Conservation (phyloP, 176 grass and related monocot genomes). For the Leersia perrieri region DNA sequence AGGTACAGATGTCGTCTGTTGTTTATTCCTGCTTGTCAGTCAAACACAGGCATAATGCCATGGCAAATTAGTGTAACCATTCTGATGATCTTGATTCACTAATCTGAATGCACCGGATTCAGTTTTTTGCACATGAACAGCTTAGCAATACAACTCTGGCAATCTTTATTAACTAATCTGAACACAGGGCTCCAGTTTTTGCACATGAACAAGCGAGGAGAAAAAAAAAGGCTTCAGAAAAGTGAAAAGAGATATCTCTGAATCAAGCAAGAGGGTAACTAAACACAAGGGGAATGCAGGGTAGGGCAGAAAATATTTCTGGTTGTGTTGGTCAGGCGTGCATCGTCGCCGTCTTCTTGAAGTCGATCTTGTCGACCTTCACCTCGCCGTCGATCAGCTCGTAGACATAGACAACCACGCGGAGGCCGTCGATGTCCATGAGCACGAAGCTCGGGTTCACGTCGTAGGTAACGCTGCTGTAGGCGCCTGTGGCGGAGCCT, state of each 20-base stretch:
- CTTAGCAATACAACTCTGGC: not conserved
- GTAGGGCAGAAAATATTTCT: not conserved
- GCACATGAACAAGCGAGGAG: not conserved
- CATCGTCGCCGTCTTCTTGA: constrained; percentile 82
- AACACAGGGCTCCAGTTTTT: not conserved
- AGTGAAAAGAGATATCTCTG: not conserved
- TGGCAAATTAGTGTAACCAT: not conserved
- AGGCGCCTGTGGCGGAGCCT: constrained; percentile 79
- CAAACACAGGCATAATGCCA: not conserved
- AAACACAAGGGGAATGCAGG: not conserved
- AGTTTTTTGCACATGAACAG: no score
- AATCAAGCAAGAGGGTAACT: not conserved
- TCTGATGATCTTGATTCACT: no score
- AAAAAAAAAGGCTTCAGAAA: not conserved
- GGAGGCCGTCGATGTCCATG: constrained; percentile 95
- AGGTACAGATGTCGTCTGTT: not conserved
- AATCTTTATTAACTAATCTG: not conserved
- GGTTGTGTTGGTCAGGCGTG: constrained; percentile 8
- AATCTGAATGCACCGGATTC: no score
- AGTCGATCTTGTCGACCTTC: constrained; percentile 98
- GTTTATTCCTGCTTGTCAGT: no score
- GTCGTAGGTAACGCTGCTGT: constrained; percentile 94
- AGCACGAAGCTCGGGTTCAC: constrained; percentile 96
- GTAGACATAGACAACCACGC: constrained; percentile 93
- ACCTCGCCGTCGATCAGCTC: constrained; percentile 98